Percentiles rank a stretch among this genome's conserved stretches.
phyloP scores from a whole-genome alignment of 139 green algal species.

The Chlamydomonas schloesseri region DNA sequence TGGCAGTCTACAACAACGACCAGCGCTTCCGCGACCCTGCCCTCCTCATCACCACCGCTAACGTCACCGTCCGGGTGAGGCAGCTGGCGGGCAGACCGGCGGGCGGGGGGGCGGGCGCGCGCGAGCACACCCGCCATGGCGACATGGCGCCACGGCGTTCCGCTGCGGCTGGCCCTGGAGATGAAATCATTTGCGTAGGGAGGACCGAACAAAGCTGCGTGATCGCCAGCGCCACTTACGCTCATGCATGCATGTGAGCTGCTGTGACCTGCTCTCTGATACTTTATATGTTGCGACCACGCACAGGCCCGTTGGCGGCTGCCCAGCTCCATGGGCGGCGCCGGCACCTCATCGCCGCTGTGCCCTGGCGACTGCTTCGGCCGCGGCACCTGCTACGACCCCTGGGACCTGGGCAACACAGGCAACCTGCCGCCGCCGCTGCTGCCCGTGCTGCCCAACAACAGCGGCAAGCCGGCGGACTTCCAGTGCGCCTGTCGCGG shows the following conservation, averaged over 20 bases:
- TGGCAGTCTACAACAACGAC: conserved; percentile 35
- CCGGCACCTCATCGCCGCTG: not conserved
- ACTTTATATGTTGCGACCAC: no score
- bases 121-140: no score
- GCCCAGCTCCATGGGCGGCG: not conserved
- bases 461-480: not conserved
- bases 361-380: conserved; percentile 32
- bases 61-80: conserved; percentile 13
- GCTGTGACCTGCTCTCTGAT: no score
- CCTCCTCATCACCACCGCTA: not conserved
- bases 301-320: not conserved
- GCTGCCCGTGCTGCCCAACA: not conserved
- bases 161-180: no score
- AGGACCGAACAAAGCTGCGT: no score
- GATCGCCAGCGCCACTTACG: no score
- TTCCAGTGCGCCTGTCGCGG: conserved; percentile 10
- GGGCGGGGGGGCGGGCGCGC: no score
- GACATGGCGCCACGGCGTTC: no score
- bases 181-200: no score
- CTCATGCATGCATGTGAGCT: no score
- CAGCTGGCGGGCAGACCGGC: not conserved
- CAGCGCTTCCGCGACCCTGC: not conserved
- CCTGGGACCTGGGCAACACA: not conserved
- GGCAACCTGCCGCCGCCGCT: not conserved
- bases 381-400: conserved; percentile 24